A percentile compares a stretch with the other conserved stretches of the same genome.
Conservation (phyloP, 2,329 filamentous ascomycete species). For the Talaromyces sp. region DNA sequence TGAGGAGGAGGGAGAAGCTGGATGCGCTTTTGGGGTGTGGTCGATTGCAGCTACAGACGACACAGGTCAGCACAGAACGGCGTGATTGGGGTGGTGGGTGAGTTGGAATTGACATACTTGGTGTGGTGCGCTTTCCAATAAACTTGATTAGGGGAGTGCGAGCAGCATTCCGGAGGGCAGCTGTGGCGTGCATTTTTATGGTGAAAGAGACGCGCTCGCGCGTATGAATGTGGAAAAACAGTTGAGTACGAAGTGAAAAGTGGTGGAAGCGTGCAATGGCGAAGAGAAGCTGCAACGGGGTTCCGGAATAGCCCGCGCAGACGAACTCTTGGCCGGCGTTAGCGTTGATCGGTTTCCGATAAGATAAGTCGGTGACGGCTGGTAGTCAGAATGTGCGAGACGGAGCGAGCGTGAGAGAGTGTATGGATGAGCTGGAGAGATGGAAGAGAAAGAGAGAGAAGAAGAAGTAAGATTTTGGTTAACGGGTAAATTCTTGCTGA, state of each 20-base stretch:
- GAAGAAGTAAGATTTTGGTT: background rate
- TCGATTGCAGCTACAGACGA: slow-evolving; percentile 36
- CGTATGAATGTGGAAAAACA: background rate
- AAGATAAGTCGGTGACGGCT: background rate
- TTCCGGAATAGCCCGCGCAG: background rate
- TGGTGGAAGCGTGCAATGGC: background rate
- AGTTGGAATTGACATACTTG: slow-evolving; percentile 32
- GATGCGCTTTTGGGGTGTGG: slow-evolving; percentile 57
- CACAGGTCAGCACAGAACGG: background rate
- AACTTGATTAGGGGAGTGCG: slow-evolving; percentile 49
- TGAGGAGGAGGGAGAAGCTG: slow-evolving; percentile 50
- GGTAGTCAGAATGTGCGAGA: background rate
- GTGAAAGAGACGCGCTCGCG: slow-evolving; percentile 1
- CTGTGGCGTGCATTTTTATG: slow-evolving; percentile 38
- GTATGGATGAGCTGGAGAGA: background rate
- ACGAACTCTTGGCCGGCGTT: background rate
- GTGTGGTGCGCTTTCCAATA: slow-evolving; percentile 43
- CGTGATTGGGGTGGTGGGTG: background rate
- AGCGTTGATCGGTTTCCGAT: background rate
- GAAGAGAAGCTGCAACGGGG: background rate
- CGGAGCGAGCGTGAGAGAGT: background rate
- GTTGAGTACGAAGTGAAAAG: background rate
- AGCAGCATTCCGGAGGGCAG: slow-evolving; percentile 37
- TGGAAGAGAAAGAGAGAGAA: background rate
- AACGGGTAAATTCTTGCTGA: background rate